Evolutionary conservation across 805 yeast species (phyloP), one percentile per base, ranked within the genome.

Genomic region (Nakazawaea ishiwadae): DNA sequence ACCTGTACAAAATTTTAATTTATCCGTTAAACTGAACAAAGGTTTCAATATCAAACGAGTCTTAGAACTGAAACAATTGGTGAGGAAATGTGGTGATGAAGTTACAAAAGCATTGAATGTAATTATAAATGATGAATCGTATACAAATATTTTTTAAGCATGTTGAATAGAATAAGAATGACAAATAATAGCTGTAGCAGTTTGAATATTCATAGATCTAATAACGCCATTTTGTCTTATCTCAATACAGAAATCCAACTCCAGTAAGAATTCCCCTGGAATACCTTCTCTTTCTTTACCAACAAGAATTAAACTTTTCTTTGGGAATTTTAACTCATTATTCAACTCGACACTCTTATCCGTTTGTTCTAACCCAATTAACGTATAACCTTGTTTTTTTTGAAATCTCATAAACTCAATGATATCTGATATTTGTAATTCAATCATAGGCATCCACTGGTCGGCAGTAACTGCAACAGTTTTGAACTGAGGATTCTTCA

Each of bases 401-500:
- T 83, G 81, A 40, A 56, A 53, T 40, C 66, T 65, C 75, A 91
- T 71, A 52, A 66, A 91, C 2, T 58, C 60, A 2, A 66, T 60
- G 32, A 90, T 78, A 3, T 67, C 68, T 1, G 62, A 75, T 4
- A 74, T 69, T 43, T 72, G 72, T 4, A 90, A 95, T 56, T 89
- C 91, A 5, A 66, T 56, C 79, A 90, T 81, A 1, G 97, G 97
- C 93, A 89, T 85, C 97, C 97, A 91, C 44, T 74, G 68, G 51
- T 90, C 97, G 0, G 98, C 96, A 0, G 97, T 88, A 8, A 90
- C 96, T 0, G 97, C 95, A 23, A 93, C 97, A 48, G 70, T 79
- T 53, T 79, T 84, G 65, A 90, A 90, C 45, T 84, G 90, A 1
- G 77, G 71, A 52, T 81, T 74, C 7, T 73, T 64, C 42, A 75